These are phyloP conservation scores for Sporothrix globosa DNA, from an alignment of 2,329 filamentous ascomycete genomes.

Conservation along the genomic window DNA sequence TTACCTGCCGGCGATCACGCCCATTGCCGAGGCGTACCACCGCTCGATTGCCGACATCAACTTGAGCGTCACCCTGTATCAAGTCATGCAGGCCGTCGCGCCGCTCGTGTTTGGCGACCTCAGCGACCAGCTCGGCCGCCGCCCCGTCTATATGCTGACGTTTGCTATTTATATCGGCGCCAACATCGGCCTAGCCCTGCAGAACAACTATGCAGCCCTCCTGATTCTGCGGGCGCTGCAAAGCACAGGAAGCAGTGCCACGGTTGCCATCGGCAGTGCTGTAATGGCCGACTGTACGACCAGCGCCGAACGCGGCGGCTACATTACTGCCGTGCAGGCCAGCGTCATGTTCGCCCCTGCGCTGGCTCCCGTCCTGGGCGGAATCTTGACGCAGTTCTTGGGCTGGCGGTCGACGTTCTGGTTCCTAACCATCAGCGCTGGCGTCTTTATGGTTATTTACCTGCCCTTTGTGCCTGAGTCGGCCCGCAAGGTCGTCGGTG, in stretches of 20 bases:
- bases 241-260: slow-evolving; percentile 57
- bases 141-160: slow-evolving; percentile 52
- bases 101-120: slow-evolving; percentile 56
- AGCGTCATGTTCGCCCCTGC: slow-evolving; percentile 49
- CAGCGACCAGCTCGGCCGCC: slow-evolving; percentile 53
- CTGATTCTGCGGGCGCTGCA: slow-evolving; percentile 56
- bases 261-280: slow-evolving; percentile 55
- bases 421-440: slow-evolving; percentile 54
- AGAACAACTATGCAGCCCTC: slow-evolving; percentile 50
- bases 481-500: slow-evolving; percentile 50
- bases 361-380: slow-evolving; percentile 56
- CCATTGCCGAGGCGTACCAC: slow-evolving; percentile 47
- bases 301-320: slow-evolving; percentile 58
- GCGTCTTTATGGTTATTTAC: slow-evolving; percentile 44
- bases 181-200: slow-evolving; percentile 51
- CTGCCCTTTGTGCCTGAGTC: slow-evolving; percentile 41
- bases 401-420: slow-evolving; percentile 61
- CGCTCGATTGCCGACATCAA: slow-evolving; percentile 46
- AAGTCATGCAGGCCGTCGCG: slow-evolving; percentile 57
- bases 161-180: slow-evolving; percentile 53
- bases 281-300: slow-evolving; percentile 56
- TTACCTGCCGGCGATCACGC: slow-evolving; percentile 52
- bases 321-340: slow-evolving; percentile 53
- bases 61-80: slow-evolving; percentile 49
- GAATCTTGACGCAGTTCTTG: slow-evolving; percentile 54